Conservation (phyloP, 352 stramenopile genomes). For the Pythium periplocum region DNA sequence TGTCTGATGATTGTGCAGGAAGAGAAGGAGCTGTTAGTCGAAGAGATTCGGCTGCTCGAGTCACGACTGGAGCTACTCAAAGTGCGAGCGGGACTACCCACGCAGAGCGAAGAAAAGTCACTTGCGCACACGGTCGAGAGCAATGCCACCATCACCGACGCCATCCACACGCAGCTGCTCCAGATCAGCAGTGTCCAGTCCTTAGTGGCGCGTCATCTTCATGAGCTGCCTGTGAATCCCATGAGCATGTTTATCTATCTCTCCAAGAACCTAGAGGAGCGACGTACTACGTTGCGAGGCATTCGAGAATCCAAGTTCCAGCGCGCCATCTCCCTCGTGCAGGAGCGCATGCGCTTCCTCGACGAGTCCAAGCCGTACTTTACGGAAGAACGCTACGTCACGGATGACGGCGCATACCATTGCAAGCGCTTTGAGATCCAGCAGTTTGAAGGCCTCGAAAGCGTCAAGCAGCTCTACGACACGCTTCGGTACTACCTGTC, state of each 20-base stretch:
- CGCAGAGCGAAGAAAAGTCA: slow-evolving; percentile 3
- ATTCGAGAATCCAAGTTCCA: slow-evolving; percentile 35
- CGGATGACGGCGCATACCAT: slow-evolving; percentile 25
- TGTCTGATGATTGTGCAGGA: slow-evolving; percentile 6
- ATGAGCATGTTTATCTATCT: slow-evolving; percentile 9
- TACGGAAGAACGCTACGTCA: slow-evolving; percentile 19
- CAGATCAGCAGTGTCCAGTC: slow-evolving; percentile 10
- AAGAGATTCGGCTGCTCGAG: slow-evolving; percentile 16
- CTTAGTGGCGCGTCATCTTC: slow-evolving; percentile 10
- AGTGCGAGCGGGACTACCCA: slow-evolving; percentile 6
- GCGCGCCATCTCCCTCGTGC: slow-evolving; percentile 27
- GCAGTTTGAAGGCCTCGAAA: slow-evolving; percentile 18
- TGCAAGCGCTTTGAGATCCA: slow-evolving; percentile 33
- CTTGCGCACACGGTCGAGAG: slow-evolving; percentile 7
- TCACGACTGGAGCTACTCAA: slow-evolving; percentile 15
- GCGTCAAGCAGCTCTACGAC: slow-evolving; percentile 31
- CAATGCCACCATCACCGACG: slow-evolving; percentile 13
- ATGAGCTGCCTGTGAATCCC: neutral
- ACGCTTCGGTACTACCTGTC: slow-evolving; percentile 24
- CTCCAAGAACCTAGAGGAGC: neutral
- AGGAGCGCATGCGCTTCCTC: slow-evolving; percentile 28
- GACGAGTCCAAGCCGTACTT: slow-evolving; percentile 27
- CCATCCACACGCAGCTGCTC: slow-evolving; percentile 13
- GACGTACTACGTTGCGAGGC: neutral
- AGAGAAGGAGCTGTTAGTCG: slow-evolving; percentile 12